A percentile compares a stretch with the other conserved stretches of the same genome.
Evolutionary conservation across 2,329 filamentous ascomycete species (phyloP).

Genomic region (Cercospora sesami): DNA sequence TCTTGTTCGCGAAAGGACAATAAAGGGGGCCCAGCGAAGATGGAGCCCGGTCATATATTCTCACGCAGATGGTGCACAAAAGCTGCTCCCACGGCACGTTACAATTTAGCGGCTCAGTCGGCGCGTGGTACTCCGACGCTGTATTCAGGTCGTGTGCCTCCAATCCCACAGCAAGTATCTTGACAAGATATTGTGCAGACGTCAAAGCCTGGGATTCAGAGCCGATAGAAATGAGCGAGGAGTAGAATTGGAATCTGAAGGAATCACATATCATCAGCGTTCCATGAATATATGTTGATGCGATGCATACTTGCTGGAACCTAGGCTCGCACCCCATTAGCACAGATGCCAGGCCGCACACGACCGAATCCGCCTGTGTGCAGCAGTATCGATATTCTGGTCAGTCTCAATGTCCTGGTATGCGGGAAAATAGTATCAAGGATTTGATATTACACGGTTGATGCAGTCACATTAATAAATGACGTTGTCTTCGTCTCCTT

Average conservation of each 20-base stretch:
- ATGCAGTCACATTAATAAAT: slow-evolving; percentile 65
- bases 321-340: not conserved
- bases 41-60: not conserved
- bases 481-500: slow-evolving; percentile 85
- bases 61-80: no score
- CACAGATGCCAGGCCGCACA: not conserved
- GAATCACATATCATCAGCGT: not conserved
- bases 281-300: not conserved
- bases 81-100: not conserved
- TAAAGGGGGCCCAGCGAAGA: not conserved
- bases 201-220: not conserved
- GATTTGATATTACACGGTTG: not conserved
- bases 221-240: not conserved
- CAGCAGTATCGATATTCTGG: not conserved
- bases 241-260: not conserved
- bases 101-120: no score
- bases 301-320: not conserved
- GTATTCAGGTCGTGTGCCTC: no score
- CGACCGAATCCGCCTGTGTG: not conserved
- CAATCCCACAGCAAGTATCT: no score
- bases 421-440: not conserved
- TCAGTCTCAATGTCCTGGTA: not conserved
- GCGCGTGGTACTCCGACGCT: no score
- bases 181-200: no score
- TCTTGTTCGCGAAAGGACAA: not conserved